Evolutionary conservation across 805 yeast species (phyloP), one percentile per base, ranked within the genome.

Genomic region (Citeromyces matritensis): DNA sequence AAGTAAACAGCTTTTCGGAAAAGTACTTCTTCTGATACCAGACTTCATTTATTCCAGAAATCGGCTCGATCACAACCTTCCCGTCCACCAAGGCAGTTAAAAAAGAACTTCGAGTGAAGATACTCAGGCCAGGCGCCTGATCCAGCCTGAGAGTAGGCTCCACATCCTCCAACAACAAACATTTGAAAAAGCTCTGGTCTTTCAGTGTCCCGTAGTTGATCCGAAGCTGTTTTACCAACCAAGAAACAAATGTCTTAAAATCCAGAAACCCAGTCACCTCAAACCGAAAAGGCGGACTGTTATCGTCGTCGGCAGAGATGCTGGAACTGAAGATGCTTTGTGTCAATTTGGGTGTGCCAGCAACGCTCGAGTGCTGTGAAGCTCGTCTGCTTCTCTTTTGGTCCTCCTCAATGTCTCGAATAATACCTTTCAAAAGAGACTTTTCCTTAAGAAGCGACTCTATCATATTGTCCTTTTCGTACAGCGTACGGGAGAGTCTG

Each of bases 31-130:
- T 28, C 12, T 26, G 33, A 15, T 39, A 70, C 55, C 77, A 78
- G 1, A 71, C 68, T 49, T 81, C 93, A 44, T 86, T 85, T 26
- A 78, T 65, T 0, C 88, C 86, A 32, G 83, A 71, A 6, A 86
- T 68, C 0, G 98, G 98, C 51, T 85, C 94, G 26, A 88, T 74
- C 3, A 73, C 63, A 5, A 83, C 84, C 28, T 78, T 64, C 3
- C 93, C 93, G 32, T 85, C 95, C 23, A 80, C 66, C 39, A 88
- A 62, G 11, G 75, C 65, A 29, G 62, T 52, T 61, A 85, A 59
- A 34, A 86, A 64, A 9, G 73, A 55, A 34, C 80, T 63, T 38
- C 69, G 65, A 31, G 62, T 69, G 35, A 75, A 63, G 70, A 74
- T 75, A 17, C 76, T 61, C 31, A 76, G 50, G 11, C 77, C 73